phyloP scores from a whole-genome alignment of 306 rosid species.

The Purshia tridentata region DNA sequence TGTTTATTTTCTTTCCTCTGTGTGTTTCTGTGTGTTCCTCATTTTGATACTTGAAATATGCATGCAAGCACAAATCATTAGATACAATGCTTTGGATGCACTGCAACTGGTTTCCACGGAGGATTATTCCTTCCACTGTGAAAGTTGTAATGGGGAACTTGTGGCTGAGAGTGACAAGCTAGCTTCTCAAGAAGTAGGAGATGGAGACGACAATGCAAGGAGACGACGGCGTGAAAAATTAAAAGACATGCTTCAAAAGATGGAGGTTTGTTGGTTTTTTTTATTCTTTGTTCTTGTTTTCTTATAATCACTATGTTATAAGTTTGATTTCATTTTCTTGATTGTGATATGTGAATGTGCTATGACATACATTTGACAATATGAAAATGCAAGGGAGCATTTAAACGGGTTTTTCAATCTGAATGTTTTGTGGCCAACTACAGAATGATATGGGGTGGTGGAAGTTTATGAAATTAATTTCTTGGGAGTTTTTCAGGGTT shows the following conservation, averaged over 20 bases:
- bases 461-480: not conserved
- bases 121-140: slow-evolving; percentile 88
- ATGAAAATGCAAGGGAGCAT: not conserved
- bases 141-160: slow-evolving; percentile 78
- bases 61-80: slow-evolving; percentile 29
- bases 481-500: not conserved
- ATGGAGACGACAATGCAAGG: slow-evolving; percentile 86
- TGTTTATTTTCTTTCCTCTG: not conserved
- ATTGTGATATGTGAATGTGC: not conserved
- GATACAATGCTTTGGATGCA: slow-evolving; percentile 94
- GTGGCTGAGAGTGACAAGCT: slow-evolving; percentile 92
- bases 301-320: not conserved
- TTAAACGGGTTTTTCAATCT: not conserved
- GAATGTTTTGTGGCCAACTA: not conserved
- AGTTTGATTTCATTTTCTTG: not conserved
- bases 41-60: not conserved
- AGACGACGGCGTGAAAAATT: slow-evolving; percentile 77
- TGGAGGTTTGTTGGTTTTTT: slow-evolving; percentile 52
- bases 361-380: not conserved
- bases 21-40: not conserved
- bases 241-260: slow-evolving; percentile 83
- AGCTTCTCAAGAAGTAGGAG: slow-evolving; percentile 83
- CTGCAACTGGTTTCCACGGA: slow-evolving; percentile 78
- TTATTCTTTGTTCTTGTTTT: not conserved
- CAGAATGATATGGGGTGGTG: not conserved